Percentiles rank a stretch among this genome's conserved stretches.
Evolutionary conservation across 129 eudicot genomes (phyloP).

Genomic region (Flaveria brownii): DNA sequence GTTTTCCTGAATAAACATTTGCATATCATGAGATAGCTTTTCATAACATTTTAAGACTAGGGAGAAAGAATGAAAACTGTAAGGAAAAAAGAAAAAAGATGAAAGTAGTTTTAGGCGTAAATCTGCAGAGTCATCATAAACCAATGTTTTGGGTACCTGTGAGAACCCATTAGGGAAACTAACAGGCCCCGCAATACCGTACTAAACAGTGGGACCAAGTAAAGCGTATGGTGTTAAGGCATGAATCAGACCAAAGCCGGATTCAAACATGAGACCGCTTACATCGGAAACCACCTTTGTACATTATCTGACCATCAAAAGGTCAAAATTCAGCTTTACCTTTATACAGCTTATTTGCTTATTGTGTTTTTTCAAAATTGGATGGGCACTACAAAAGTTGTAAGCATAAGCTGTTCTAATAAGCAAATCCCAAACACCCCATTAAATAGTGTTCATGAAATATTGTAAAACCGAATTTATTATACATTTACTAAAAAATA

Average conservation of each 20-base stretch:
- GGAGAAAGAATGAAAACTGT: neutral
- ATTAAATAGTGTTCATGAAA: neutral
- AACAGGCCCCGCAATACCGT: neutral
- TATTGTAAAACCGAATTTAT: neutral
- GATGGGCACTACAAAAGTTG: too few species aligned
- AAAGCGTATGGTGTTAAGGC: too few species aligned
- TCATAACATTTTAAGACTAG: neutral
- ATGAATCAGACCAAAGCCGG: too few species aligned
- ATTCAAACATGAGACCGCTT: neutral
- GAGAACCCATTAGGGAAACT: neutral
- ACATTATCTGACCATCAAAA: too few species aligned
- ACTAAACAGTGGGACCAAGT: neutral
- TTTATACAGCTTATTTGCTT: too few species aligned
- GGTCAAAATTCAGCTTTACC: too few species aligned
- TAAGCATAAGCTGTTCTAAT: neutral
- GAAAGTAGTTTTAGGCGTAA: neutral
- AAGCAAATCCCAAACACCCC: neutral
- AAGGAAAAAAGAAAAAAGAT: too few species aligned
- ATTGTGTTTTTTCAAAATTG: too few species aligned
- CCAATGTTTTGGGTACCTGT: neutral
- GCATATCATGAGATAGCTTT: neutral
- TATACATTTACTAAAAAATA: neutral
- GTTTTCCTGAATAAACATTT: slow-evolving; percentile 44
- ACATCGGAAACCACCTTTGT: neutral
- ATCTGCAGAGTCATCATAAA: neutral